phyloP scores from a whole-genome alignment of 2,329 filamentous ascomycete species.

The Neopestalotiopsis rosae region DNA sequence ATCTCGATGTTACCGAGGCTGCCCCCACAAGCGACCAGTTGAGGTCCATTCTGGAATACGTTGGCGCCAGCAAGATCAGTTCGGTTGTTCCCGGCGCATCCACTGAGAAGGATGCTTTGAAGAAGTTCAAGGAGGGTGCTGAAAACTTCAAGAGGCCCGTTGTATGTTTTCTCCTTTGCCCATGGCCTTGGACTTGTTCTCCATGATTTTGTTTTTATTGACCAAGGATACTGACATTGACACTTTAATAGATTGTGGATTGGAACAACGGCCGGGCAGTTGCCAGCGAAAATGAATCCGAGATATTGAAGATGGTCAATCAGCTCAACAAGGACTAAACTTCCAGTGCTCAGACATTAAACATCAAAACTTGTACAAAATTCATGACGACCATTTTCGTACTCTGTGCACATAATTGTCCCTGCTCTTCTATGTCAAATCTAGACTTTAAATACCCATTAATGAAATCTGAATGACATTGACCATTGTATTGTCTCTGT shows the following conservation, averaged over 20 bases:
- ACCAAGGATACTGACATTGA: conserved; percentile 28
- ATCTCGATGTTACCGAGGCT: conserved; percentile 83
- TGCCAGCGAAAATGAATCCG: conserved; percentile 81
- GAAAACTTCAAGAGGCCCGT: conserved; percentile 77
- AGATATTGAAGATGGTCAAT: conserved; percentile 83
- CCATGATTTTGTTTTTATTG: conserved; percentile 11
- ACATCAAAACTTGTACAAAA: neutral
- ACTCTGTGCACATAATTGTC: neutral
- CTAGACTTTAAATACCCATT: neutral
- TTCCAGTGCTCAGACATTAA: neutral
- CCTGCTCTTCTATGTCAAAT: neutral
- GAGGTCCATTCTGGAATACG: conserved; percentile 82
- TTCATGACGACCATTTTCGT: neutral
- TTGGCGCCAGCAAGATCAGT: conserved; percentile 66
- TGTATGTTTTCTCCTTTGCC: conserved; percentile 55
- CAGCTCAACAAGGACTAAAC: conserved; percentile 46
- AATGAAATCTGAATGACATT: neutral
- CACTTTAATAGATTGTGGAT: conserved; percentile 68
- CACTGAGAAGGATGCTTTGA: conserved; percentile 78
- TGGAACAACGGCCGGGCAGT: conserved; percentile 90
- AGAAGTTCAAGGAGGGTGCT: conserved; percentile 73
- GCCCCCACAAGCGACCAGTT: conserved; percentile 84
- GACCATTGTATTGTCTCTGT: neutral
- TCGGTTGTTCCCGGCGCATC: conserved; percentile 75
- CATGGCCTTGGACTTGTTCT: neutral